Base-by-base conservation (phyloP, 257 asterid species). In the Thymus quinquecostatus region DNA sequence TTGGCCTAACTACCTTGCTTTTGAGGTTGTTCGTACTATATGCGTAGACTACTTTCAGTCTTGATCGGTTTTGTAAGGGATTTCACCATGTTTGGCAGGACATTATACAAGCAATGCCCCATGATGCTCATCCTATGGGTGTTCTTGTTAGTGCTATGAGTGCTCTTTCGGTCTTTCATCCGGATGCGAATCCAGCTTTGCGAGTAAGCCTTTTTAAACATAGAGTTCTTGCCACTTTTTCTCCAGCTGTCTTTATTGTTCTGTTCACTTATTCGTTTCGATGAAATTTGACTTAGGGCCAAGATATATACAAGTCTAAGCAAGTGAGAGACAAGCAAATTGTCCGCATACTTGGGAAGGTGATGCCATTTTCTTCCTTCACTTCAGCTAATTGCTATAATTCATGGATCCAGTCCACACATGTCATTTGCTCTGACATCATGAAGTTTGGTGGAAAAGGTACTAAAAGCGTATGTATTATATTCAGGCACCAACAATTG, bases 121-220 rank as follows among this genome's bases (percentile, higher is more conserved):
- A 94, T 80, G 97, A 94, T 84, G 97, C 99, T 74, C 99, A 94
- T 80, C 99, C 99, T 28, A 94, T 94, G 99, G 99, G 99, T 77
- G 99, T 91, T 76, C 97, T 94, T 74, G 97, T 91, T 77, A 91
- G 97, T 73, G 95, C 99, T 64, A 85, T 94, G 96, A 88, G 99
- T 80, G 90, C 97, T 66, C 97, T 94, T 64, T 94, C 99, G 14
- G 81, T 94, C 67, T 94, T 91, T 65, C 99, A 94, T 79, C 99
- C 97, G 8, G 96, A 94, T 89, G 99, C 99, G 2, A 94, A 94
- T 83, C 99, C 99, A 63, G 99, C 97, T 72, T 88, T 94, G 70
- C 82, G 92, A 75, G 99, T 94, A 80, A 82, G 97, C 59, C 13
- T 62, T 3, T 48, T 63, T 47, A 10, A 27, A 6, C 48, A 3